phyloP scores from a whole-genome alignment of 75 land plant species.

The Pinus tabuliformis region DNA sequence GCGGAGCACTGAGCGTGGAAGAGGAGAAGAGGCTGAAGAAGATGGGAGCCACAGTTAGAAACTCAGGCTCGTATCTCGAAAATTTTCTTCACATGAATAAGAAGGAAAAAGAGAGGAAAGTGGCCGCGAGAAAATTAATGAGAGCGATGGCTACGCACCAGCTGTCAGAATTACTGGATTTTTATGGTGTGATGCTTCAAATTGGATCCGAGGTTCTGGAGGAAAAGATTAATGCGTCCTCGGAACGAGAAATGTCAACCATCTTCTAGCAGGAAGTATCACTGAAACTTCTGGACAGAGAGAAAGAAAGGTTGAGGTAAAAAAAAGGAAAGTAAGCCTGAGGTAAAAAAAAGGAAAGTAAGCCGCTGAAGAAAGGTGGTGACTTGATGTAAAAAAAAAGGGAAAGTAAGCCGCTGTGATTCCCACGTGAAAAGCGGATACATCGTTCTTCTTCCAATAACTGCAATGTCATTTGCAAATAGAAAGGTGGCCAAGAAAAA shows the following conservation, averaged over 20 bases:
- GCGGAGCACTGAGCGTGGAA: slow-evolving; percentile 16
- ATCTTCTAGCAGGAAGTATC: too few relatives aligned
- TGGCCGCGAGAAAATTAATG: slow-evolving; percentile 27
- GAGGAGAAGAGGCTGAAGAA: slow-evolving; percentile 80
- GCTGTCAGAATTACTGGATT: slow-evolving; percentile 42
- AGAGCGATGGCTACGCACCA: slow-evolving; percentile 48
- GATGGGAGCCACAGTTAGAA: slow-evolving; percentile 91
- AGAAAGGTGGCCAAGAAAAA: too few relatives aligned
- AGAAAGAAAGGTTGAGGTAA: too few relatives aligned
- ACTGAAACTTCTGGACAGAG: neutral
- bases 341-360: too few relatives aligned
- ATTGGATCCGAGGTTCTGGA: slow-evolving; percentile 51
- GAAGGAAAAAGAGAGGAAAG: slow-evolving; percentile 37
- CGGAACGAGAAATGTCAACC: neutral
- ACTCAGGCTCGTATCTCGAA: slow-evolving; percentile 44
- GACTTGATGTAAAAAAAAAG: too few relatives aligned
- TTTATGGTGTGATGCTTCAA: slow-evolving; percentile 51
- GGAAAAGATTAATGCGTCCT: slow-evolving; percentile 16
- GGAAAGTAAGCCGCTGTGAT: too few relatives aligned
- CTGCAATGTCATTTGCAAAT: too few relatives aligned
- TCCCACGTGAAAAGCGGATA: too few relatives aligned
- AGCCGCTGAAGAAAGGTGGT: too few relatives aligned
- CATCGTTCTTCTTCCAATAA: too few relatives aligned
- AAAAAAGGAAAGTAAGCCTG: too few relatives aligned
- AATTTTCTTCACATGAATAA: slow-evolving; percentile 16